phyloP scores from a whole-genome alignment of 2,329 filamentous ascomycete genomes.

The Penicillium sp. region DNA sequence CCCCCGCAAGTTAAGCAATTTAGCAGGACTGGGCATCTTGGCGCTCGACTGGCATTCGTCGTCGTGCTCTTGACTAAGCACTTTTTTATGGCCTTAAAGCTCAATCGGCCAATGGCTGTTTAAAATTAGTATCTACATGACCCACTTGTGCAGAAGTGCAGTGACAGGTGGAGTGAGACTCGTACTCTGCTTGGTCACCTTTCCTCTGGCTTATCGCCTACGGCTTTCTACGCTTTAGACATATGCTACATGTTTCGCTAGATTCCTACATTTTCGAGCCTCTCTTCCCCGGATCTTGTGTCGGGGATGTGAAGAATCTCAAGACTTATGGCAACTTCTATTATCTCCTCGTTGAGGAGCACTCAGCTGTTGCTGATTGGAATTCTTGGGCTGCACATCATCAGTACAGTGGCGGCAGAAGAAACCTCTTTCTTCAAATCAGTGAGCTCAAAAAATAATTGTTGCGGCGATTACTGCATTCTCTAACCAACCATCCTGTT shows the following conservation, averaged over 20 bases:
- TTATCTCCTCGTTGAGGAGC: slow-evolving; percentile 15
- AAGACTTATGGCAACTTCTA: slow-evolving; percentile 27
- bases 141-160: neutral
- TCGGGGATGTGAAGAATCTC: slow-evolving; percentile 23
- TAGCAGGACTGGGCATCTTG: slow-evolving; percentile 2
- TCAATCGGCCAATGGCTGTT: neutral
- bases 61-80: neutral
- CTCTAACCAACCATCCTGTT: neutral
- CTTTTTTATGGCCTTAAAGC: neutral
- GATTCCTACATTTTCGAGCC: neutral
- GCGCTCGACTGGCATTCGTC: neutral
- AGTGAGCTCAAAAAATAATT: slow-evolving; percentile 25
- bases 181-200: slow-evolving; percentile 1
- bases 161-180: slow-evolving; percentile 5
- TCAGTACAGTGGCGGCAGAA: slow-evolving; percentile 24
- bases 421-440: slow-evolving; percentile 41
- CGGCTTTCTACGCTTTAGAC: neutral
- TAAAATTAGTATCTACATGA: neutral
- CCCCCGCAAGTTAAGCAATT: slow-evolving; percentile 3
- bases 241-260: neutral
- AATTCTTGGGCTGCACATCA: slow-evolving; percentile 21
- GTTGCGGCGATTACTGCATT: neutral
- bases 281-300: slow-evolving; percentile 3
- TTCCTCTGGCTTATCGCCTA: neutral
- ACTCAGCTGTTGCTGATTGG: slow-evolving; percentile 15